Percentiles rank a stretch among this genome's conserved stretches.
These are phyloP conservation scores for Oryza nivara DNA, from an alignment of 176 grass and related monocot species.

Conservation along the genomic window DNA sequence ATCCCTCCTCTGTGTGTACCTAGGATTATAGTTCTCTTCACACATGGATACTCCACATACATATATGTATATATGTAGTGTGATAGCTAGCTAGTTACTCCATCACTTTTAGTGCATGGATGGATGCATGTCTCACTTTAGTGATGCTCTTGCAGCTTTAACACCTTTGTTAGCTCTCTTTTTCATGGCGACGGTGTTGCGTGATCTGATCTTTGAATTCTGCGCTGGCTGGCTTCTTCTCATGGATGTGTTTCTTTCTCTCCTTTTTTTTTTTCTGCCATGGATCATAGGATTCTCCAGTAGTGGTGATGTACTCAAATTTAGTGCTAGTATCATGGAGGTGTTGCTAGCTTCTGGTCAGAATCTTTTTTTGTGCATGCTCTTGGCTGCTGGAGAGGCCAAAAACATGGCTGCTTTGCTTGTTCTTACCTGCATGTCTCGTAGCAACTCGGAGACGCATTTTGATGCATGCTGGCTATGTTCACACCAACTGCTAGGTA, in stretches of 20 bases:
- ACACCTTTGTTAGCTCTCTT: conserved; percentile 33
- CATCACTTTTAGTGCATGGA: conserved; percentile 57
- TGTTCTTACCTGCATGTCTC: conserved; percentile 62
- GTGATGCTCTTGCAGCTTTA: conserved; percentile 59
- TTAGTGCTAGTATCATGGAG: conserved; percentile 31
- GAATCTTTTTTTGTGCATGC: conserved; percentile 45
- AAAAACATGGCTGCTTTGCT: conserved; percentile 34
- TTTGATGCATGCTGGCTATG: conserved; percentile 39
- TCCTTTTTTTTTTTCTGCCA: conserved; percentile 17
- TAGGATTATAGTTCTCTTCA: not conserved
- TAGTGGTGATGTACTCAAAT: conserved; percentile 37
- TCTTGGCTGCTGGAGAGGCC: conserved; percentile 16
- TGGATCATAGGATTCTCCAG: conserved; percentile 68
- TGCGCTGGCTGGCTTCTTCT: conserved; percentile 32
- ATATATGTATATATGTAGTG: not conserved
- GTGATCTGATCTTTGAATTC: conserved; percentile 57
- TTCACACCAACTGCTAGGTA: conserved; percentile 3
- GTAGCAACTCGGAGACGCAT: conserved; percentile 45
- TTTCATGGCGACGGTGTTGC: conserved; percentile 32
- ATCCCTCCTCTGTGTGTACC: not conserved
- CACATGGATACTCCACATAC: not conserved
- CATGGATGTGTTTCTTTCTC: not conserved
- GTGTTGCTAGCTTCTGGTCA: conserved; percentile 33
- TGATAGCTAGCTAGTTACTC: conserved; percentile 24
- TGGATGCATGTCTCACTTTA: conserved; percentile 48